Evolutionary conservation across 306 rosid species (phyloP).

Genomic region (Boehmeria nivea): DNA sequence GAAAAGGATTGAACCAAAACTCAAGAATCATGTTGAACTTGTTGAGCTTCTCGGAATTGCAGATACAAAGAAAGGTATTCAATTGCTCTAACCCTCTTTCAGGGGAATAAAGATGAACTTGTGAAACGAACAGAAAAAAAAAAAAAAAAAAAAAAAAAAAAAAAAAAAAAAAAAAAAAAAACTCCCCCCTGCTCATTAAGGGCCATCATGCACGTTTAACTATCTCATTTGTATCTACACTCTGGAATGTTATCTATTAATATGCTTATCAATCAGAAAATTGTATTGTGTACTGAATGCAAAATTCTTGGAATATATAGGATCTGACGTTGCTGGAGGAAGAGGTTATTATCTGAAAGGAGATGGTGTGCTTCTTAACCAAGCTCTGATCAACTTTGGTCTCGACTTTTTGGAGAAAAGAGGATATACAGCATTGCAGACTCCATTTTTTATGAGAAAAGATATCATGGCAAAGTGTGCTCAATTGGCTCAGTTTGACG

Average conservation of each 20-base stretch:
- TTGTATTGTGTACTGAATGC: conserved; percentile 13
- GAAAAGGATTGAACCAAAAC: conserved; percentile 66
- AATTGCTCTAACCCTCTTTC: neutral
- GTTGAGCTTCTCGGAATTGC: conserved; percentile 80
- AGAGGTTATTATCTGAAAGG: conserved; percentile 95
- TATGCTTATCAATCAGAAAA: neutral
- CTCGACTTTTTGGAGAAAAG: conserved; percentile 78
- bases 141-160: too few relatives aligned
- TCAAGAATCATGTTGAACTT: conserved; percentile 81
- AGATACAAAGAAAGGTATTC: conserved; percentile 61
- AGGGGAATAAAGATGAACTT: neutral
- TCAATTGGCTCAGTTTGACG: conserved; percentile 91
- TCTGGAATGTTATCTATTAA: neutral
- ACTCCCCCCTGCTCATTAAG: too few relatives aligned
- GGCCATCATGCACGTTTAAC: too few relatives aligned
- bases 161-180: too few relatives aligned
- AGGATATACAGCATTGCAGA: conserved; percentile 61
- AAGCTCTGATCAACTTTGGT: conserved; percentile 85
- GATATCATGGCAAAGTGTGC: conserved; percentile 95
- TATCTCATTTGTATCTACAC: too few relatives aligned
- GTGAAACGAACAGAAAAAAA: too few relatives aligned
- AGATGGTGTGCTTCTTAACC: conserved; percentile 89
- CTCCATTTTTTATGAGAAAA: conserved; percentile 96
- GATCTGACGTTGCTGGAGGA: conserved; percentile 88
- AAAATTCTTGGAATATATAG: conserved; percentile 36